Base-by-base conservation (phyloP, 2,329 filamentous ascomycete genomes). In the Dothiorella sarmentorum region DNA sequence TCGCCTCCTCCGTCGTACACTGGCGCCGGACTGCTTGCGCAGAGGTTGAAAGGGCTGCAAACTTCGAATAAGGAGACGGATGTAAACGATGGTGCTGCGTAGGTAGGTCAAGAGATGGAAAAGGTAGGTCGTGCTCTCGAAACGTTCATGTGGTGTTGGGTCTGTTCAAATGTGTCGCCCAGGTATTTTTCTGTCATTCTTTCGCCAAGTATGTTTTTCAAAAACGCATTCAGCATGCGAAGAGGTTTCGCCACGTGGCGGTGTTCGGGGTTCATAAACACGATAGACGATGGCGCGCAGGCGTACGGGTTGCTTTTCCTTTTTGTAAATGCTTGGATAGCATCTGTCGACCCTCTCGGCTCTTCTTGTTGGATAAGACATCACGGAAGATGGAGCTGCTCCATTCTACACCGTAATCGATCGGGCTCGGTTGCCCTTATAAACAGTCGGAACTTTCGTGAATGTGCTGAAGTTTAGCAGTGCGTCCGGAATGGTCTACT, bases 11-110 rank as follows among this genome's bases (percentile, higher is more conserved):
- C 61, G 71, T 71, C 29, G 72, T 73, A n/a, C 74, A 73, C 58
- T 78, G 69, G n/a, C 61, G 86, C 90, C 65, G 84, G 89, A 2
- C 72, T 94, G 15, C 75, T 94, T 15, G 89, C 89, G 10, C 85
- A 85, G 68, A 81, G 85, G 59, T 74, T 93, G 43, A 81, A 85
- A 63, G 82, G 84, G 5, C 73, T 90, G 22, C 35, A 40, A 18
- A 52, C 47, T 4, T 52, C 47, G 20, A 52, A 13, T 15, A 26
- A 52, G 3, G 33, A 37, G 11, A n/a, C 29, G n/a, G 11, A 38
- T 22, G 2, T 33, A 13, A 37, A n/a, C 33, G 10, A 29, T 11
- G 26, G 45, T 37, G 26, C 45, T 24, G 45, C 45, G 31, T 29
- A 53, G 49, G 49, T 53, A 53, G 24, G 49, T 53, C 9, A 7